Evolutionary conservation across 1,139 yeast species (phyloP), one percentile per base, ranked within the genome.

Genomic region (Yamadazyma aaseri): DNA sequence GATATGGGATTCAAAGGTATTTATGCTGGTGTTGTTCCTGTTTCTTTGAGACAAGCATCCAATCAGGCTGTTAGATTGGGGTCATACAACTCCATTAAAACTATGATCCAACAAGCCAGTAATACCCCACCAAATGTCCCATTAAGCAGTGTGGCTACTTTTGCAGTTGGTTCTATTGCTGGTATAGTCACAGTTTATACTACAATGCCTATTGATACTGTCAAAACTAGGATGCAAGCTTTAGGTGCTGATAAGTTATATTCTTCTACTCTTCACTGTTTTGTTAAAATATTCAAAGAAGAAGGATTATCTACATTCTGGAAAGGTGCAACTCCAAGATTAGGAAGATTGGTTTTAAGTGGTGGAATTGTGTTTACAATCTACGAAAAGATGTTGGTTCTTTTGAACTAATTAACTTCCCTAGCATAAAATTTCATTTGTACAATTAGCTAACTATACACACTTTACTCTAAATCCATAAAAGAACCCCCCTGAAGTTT

Each of bases 171-270:
- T 27, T 87, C 97, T 2, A 73, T 87, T 50, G 96, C 97, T 1
- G 98, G 98, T 17, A 72, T 84, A 33, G 82, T 92, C 35, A 92
- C 98, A 0, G 98, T 92, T 12, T 92, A 92, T 60, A 70, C 96
- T 3, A 92, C 98, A 7, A 92, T 92, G 97, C 98, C 98, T 8
- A 82, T 92, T 26, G 98, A 92, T 57, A 92, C 97, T 0, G 96
- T 92, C 44, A 92, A 92, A 66, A 92, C 98, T 1, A 77, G 98
- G 62, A 92, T 92, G 97, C 98, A 92, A 65, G 85, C 96, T 18
- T 71, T 92, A 46, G 94, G 86, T 24, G 86, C 97, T 4, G 74
- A 76, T 38, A 72, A 75, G 46, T 60, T 72, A 51, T 92, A 92
- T 62, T 58, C 73, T 4, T 78, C 90, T 28, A 90, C 97, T 0